A percentile compares a stretch with the other conserved stretches of the same genome.
phyloP scores from a whole-genome alignment of 768 basidiomycete genomes.

The Termitomyces sp. region DNA sequence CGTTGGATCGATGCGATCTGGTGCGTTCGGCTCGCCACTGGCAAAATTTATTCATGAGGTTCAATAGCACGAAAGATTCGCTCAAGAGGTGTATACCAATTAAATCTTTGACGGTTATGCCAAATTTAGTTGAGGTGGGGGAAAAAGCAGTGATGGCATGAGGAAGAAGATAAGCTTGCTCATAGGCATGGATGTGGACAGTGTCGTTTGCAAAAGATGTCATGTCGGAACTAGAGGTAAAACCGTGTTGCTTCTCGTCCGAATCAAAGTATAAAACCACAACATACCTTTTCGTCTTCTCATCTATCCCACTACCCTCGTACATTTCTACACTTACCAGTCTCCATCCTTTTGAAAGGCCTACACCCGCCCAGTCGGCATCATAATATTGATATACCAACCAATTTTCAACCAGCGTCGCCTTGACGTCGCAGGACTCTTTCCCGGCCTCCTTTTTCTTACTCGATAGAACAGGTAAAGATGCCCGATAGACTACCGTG shows the following conservation, averaged over 20 bases:
- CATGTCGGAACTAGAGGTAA: conserved; percentile 35
- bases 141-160: conserved; percentile 65
- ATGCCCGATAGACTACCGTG: conserved; percentile 63
- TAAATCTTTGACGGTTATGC: conserved; percentile 83
- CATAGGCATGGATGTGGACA: conserved; percentile 51
- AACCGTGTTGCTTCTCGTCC: neutral
- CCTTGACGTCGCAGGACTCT: conserved; percentile 60
- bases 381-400: conserved; percentile 86
- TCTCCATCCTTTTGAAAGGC: conserved; percentile 61
- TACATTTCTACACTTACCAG: conserved; percentile 87
- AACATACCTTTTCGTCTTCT: conserved; percentile 68
- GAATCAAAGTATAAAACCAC: neutral
- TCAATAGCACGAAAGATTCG: neutral
- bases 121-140: conserved; percentile 82
- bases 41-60: neutral
- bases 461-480: conserved; percentile 39
- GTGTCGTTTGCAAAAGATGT: conserved; percentile 47
- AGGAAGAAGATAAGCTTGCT: conserved; percentile 71
- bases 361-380: conserved; percentile 40
- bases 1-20: conserved; percentile 76
- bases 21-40: conserved; percentile 75
- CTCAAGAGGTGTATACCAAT: conserved; percentile 54
- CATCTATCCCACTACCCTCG: conserved; percentile 66
- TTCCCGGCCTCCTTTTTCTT: conserved; percentile 17
- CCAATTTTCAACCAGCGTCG: conserved; percentile 85